Evolutionary conservation across 495 filamentous ascomycete genomes (phyloP).

Genomic region (Platismatia glauca): DNA sequence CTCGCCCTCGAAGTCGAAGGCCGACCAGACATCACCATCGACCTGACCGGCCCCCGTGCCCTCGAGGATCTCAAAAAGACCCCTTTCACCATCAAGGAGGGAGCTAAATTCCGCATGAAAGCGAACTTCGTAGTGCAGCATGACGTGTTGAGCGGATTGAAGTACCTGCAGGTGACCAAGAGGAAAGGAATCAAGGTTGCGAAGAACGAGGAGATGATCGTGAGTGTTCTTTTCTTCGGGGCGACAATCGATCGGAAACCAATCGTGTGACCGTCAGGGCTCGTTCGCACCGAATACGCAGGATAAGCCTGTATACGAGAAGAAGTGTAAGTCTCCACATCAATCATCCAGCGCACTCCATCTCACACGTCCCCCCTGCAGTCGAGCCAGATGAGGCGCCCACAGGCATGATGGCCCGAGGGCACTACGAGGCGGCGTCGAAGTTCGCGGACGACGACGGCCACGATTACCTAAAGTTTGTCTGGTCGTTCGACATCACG

Average conservation of each 20-base stretch:
- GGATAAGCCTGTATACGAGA: constrained; percentile 72
- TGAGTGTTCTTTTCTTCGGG: constrained; percentile 36
- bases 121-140: constrained; percentile 90
- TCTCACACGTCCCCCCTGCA: constrained; percentile 29
- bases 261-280: constrained; percentile 42
- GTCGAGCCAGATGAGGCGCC: constrained; percentile 87
- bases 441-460: constrained; percentile 91
- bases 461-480: constrained; percentile 74
- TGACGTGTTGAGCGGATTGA: constrained; percentile 85
- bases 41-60: constrained; percentile 55
- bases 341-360: not conserved
- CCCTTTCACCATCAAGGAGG: constrained; percentile 97
- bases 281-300: constrained; percentile 85
- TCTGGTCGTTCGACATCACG: constrained; percentile 88
- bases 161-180: constrained; percentile 91
- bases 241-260: too few relatives aligned
- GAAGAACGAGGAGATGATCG: constrained; percentile 96
- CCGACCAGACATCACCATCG: constrained; percentile 74
- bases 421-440: constrained; percentile 74
- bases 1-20: constrained; percentile 75
- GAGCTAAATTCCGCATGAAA: constrained; percentile 83
- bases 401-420: constrained; percentile 76
- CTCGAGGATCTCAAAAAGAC: constrained; percentile 66
- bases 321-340: constrained; percentile 63
- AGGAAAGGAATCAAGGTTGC: constrained; percentile 71